A percentile compares a stretch with the other conserved stretches of the same genome.
These are phyloP conservation scores for Microascus cirrosus DNA, from an alignment of 2,329 filamentous ascomycete genomes.

Conservation along the genomic window DNA sequence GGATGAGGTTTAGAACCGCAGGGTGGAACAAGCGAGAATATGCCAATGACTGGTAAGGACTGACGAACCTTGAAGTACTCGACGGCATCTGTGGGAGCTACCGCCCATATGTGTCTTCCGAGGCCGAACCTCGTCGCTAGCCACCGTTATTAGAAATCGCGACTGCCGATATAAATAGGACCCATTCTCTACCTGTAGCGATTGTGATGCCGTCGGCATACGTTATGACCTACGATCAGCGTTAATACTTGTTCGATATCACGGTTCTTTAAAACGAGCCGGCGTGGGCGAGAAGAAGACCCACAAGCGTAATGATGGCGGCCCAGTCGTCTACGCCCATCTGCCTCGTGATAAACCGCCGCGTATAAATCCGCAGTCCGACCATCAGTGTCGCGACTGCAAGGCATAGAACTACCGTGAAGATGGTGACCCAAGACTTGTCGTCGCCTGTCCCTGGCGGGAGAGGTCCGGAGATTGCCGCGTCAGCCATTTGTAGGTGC, in stretches of 20 bases:
- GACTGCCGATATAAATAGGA: background rate
- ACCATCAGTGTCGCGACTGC: slow-evolving; percentile 10
- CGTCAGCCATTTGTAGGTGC: background rate
- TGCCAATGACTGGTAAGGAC: background rate
- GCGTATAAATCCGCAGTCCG: slow-evolving; percentile 12
- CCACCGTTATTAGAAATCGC: slow-evolving; percentile 1
- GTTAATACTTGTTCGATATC: no score
- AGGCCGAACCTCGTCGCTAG: slow-evolving; percentile 7
- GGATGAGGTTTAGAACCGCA: background rate
- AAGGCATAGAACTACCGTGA: slow-evolving; percentile 10
- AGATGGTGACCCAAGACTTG: slow-evolving; percentile 7
- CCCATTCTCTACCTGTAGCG: slow-evolving; percentile 2
- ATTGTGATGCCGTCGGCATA: background rate
- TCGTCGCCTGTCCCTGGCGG: slow-evolving; percentile 4
- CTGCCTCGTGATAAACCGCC: slow-evolving; percentile 12
- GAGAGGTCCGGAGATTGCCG: background rate
- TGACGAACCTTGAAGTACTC: slow-evolving; percentile 7
- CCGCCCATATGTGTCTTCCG: slow-evolving; percentile 7
- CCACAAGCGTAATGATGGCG: slow-evolving; percentile 13
- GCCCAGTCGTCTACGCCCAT: slow-evolving; percentile 15
- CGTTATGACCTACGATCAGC: background rate
- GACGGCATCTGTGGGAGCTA: background rate
- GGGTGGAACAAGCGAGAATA: background rate
- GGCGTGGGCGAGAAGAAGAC: background rate
- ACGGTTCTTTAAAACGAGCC: no score